Base-by-base conservation (phyloP, 495 filamentous ascomycete species). In the Parathielavia hyrcaniae region DNA sequence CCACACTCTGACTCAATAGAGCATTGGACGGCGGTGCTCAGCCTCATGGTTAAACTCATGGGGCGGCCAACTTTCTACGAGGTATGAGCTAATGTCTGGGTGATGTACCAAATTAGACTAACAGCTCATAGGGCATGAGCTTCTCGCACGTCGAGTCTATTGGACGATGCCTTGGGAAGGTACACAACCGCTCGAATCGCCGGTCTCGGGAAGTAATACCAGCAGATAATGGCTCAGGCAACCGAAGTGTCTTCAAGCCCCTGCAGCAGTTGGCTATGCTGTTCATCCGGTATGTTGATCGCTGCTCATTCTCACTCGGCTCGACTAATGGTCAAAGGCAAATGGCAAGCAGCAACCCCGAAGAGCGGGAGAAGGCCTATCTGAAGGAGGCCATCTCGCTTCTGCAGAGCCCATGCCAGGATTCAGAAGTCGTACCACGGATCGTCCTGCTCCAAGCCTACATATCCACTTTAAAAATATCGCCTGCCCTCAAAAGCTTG, bases 1-100 rank as follows among this genome's bases (percentile, higher is more conserved):
- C 41, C 20, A 26, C 51, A 57, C 14, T 50, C 61, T n/a, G 30
- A 55, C 16, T 55, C 47, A 12, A 9, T 53, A 14, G 63, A 60
- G 6, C 62, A 59, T 35, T 73, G 71, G 70, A 60, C 48, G 17
- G 55, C 63, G 13, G 64, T 76, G 23, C 62, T 81, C n/a, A 69
- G 69, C 34, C 55, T 82, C 55, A 71, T 78, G 61, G 56, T 70
- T n/a, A 78, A 72, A 64, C 59, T 79, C 14, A 77, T 79, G 73
- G 60, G 67, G 8, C 67, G 66, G 47, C 75, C 79, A 10, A 79
- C 74, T 3, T 75, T 77, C 57, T 79, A 80, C 54, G 72, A 76
- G 47, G 78, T 77, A 68, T 17, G 48, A 40, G 19, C 19, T 8
- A 4, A 7, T 13, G 22, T 4, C 16, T n/a, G 16, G 7, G 9